Evolutionary conservation across 176 grass and related monocot genomes (phyloP), one percentile per base, ranked within the genome.

Genomic region (Bolboschoenus planiculmis): DNA sequence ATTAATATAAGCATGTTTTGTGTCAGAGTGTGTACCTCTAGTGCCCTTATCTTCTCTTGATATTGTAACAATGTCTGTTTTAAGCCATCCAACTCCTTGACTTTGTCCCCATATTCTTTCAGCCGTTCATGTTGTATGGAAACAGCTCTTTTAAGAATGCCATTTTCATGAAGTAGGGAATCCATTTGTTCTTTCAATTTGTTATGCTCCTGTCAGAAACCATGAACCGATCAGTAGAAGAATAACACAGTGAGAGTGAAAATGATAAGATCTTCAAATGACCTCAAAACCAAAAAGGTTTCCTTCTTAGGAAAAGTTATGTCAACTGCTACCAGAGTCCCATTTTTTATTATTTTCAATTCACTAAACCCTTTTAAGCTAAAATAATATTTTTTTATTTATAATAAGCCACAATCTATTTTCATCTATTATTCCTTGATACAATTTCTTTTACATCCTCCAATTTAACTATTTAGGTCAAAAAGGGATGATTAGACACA

Each of bases 91-190:
- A 84, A 81, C 83, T 96, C 88, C 74, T 89, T 78, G 30, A 72
- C 87, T 88, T 63, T 89, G 4, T 75, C 84, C 18, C 85, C 87
- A 33, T 86, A 91, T 62, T 96, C 93, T 60, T 96, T 93, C 18
- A 92, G 86, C 30, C 88, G 93, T 53, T 91, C 88, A 47, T 93
- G 90, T 48, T 91, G 93, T 82, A 96, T 96, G 1, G 88, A 87
- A 81, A 96, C 88, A 11, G 88, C 93, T 13, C 85, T 85, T 81
- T 89, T 96, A 35, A 96, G 87, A 89, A 96, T 83, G 85, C 79
- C 54, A 67, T 96, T 96, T 84, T 93, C 90, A 54, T 78, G 79
- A 40, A 91, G 80, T 70, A 84, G 33, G 27, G 81, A 81, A 57
- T 84, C 39, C 43, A 93, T 46, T 48, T 91, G 93, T 78, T 91